These are phyloP conservation scores for Crithidia expoeki DNA, from an alignment of 208 protist genomes.

Conservation along the genomic window DNA sequence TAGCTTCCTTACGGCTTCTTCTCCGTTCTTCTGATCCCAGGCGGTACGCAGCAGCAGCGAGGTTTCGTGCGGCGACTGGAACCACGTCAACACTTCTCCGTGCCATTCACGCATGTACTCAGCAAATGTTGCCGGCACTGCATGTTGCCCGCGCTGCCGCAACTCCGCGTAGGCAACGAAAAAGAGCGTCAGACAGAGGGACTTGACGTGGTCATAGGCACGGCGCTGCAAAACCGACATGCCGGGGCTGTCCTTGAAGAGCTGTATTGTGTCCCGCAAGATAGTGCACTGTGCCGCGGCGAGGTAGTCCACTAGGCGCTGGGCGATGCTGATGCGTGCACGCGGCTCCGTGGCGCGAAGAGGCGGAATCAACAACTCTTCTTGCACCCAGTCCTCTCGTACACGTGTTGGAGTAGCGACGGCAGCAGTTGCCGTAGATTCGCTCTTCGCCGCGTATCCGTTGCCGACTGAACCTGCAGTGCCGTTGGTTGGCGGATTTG, in stretches of 20 bases:
- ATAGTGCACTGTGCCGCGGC: constrained; percentile 43
- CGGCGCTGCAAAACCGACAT: constrained; percentile 74
- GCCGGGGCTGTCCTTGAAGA: constrained; percentile 70
- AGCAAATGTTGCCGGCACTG: constrained; percentile 42
- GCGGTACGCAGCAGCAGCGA: constrained; percentile 31
- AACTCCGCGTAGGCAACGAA: constrained; percentile 83
- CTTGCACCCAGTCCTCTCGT: constrained; percentile 64
- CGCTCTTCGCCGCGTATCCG: background rate
- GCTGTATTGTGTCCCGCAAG: constrained; percentile 43
- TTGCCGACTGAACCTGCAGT: background rate
- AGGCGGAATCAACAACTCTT: constrained; percentile 58
- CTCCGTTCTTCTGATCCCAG: background rate
- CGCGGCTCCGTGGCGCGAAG: constrained; percentile 39
- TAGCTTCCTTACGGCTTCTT: background rate
- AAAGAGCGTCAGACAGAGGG: constrained; percentile 63
- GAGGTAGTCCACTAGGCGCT: constrained; percentile 71
- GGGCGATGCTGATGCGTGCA: constrained; percentile 67
- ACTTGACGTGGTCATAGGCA: constrained; percentile 79
- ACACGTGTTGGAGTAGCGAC: background rate
- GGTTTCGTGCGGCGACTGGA: constrained; percentile 59
- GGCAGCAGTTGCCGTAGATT: background rate
- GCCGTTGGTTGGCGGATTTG: background rate
- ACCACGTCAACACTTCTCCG: constrained; percentile 53
- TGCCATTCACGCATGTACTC: constrained; percentile 56
- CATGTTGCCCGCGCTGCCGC: constrained; percentile 46